Conservation (phyloP, 805 yeast genomes). For the Saturnispora sekii region DNA sequence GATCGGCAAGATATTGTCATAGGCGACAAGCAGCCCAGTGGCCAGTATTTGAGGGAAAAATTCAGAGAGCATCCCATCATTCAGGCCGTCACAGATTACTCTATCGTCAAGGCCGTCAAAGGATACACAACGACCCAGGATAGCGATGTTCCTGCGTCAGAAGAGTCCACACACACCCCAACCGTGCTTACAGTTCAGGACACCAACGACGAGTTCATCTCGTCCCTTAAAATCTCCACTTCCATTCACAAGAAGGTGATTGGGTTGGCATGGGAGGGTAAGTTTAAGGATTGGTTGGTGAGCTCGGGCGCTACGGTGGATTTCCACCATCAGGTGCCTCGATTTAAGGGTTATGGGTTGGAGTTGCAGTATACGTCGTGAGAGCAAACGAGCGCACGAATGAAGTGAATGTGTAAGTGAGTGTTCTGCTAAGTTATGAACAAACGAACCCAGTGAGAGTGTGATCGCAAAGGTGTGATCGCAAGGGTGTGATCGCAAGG, state of each 20-base stretch:
- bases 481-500: too few relatives aligned
- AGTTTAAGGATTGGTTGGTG: conserved; percentile 66
- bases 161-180: not conserved
- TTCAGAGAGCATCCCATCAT: conserved; percentile 4
- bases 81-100: conserved; percentile 6
- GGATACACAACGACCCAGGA: not conserved
- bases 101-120: conserved; percentile 4
- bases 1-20: not conserved
- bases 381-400: not conserved
- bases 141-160: not conserved
- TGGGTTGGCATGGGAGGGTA: conserved; percentile 80
- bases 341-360: conserved; percentile 44
- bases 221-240: conserved; percentile 67
- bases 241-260: conserved; percentile 53
- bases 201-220: conserved; percentile 17
- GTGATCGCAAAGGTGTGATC: too few relatives aligned
- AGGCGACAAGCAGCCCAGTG: not conserved
- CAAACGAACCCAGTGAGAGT: too few relatives aligned
- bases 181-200: not conserved
- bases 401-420: not conserved
- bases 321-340: conserved; percentile 36
- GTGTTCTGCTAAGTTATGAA: too few relatives aligned
- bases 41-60: conserved; percentile 4
- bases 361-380: conserved; percentile 54
- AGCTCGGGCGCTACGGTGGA: conserved; percentile 60